Conservation (phyloP, 768 basidiomycete species). For the Cystofilobasidium bisporidii region DNA sequence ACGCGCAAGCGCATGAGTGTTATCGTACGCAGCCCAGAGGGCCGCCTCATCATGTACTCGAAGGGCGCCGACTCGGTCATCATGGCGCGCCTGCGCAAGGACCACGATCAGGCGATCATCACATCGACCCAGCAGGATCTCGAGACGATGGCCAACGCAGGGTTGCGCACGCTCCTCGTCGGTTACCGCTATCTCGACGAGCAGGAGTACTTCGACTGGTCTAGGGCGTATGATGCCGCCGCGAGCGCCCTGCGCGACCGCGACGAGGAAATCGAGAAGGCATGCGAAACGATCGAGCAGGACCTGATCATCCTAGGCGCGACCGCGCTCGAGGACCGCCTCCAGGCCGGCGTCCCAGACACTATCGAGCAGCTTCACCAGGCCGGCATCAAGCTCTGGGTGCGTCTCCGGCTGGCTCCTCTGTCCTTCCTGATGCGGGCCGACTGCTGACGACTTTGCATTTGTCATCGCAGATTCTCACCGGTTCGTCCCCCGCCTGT, state of each 20-base stretch:
- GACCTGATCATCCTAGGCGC: conserved; percentile 78
- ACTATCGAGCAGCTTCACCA: conserved; percentile 82
- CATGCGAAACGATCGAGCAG: conserved; percentile 72
- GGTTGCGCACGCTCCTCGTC: conserved; percentile 82
- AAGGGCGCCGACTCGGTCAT: conserved; percentile 98
- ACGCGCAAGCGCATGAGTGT: conserved; percentile 94
- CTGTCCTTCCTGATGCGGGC: not conserved
- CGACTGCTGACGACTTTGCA: not conserved
- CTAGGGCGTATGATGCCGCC: conserved; percentile 70
- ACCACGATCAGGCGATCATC: conserved; percentile 65
- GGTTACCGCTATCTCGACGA: conserved; percentile 68
- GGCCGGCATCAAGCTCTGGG: conserved; percentile 94
- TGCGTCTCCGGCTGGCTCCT: not conserved
- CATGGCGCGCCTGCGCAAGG: conserved; percentile 67
- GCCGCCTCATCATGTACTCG: conserved; percentile 71
- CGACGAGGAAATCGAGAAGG: conserved; percentile 85
- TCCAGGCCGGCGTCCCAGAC: conserved; percentile 94
- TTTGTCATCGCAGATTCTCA: conserved; percentile 53
- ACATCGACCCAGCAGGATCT: conserved; percentile 73
- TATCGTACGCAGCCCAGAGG: conserved; percentile 73
- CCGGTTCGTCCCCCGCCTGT: conserved; percentile 53
- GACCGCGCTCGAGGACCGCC: conserved; percentile 91
- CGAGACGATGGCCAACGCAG: conserved; percentile 87
- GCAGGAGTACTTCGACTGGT: conserved; percentile 77
- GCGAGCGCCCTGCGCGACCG: conserved; percentile 62